phyloP scores from a whole-genome alignment of 2,329 filamentous ascomycete genomes.

The Juglanconis juglandina region DNA sequence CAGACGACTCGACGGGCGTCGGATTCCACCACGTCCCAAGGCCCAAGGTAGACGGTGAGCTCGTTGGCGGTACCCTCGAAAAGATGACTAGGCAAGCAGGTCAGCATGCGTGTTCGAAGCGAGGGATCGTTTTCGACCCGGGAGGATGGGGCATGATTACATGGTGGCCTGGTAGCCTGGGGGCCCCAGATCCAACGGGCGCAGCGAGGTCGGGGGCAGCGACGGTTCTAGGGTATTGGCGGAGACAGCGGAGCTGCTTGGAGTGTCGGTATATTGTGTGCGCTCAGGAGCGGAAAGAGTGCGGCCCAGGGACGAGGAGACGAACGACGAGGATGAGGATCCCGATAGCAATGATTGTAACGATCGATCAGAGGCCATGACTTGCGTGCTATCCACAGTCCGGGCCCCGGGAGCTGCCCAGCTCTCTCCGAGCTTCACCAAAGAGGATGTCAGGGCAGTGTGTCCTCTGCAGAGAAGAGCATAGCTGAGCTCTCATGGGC shows the following conservation, averaged over 20 bases:
- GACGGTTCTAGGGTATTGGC: conserved; percentile 38
- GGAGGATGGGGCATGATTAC: conserved; percentile 32
- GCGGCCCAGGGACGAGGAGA: conserved; percentile 42
- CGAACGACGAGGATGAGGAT: conserved; percentile 48
- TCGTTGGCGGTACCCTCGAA: conserved; percentile 48
- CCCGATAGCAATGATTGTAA: conserved; percentile 31
- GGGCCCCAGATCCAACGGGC: conserved; percentile 48
- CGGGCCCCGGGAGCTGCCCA: conserved; percentile 25
- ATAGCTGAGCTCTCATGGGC: conserved; percentile 8
- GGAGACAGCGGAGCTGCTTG: conserved; percentile 45
- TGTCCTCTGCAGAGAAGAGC: conserved; percentile 3
- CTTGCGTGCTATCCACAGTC: conserved; percentile 24
- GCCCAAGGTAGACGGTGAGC: conserved; percentile 49
- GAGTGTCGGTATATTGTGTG: conserved; percentile 40
- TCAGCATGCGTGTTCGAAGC: too few relatives aligned
- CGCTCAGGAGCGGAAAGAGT: conserved; percentile 38
- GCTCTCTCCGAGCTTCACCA: conserved; percentile 6
- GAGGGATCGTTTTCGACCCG: too few relatives aligned
- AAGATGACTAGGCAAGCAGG: conserved; percentile 37
- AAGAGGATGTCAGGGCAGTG: neutral
- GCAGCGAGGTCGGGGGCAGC: conserved; percentile 37
- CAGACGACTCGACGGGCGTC: conserved; percentile 48
- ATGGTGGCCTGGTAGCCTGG: conserved; percentile 54
- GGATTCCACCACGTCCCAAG: conserved; percentile 48
- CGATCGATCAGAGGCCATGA: conserved; percentile 31